phyloP scores from a whole-genome alignment of 257 asterid species.

The Orobanche coerulescens region DNA sequence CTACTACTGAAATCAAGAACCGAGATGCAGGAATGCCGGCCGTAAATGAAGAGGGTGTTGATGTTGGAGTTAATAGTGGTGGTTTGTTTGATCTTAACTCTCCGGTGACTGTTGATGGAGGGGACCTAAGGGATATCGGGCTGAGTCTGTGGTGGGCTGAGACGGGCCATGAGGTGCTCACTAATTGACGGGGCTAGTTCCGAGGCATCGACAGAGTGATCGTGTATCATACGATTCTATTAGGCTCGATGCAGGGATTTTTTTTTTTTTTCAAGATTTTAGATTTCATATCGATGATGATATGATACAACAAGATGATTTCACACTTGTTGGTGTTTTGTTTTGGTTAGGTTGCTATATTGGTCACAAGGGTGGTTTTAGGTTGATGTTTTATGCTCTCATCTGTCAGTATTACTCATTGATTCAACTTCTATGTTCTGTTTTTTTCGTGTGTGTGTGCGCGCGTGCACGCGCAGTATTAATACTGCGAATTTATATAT shows the following conservation, averaged over 20 bases:
- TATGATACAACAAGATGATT: slow-evolving; percentile 1
- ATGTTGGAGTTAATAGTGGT: slow-evolving; percentile 13
- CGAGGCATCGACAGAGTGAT: background rate
- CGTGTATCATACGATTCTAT: slow-evolving; percentile 1
- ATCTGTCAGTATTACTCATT: no score
- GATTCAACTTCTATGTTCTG: no score
- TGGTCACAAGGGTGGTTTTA: no score
- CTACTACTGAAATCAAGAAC: slow-evolving; percentile 22
- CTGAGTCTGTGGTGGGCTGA: slow-evolving; percentile 38
- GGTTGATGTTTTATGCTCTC: no score
- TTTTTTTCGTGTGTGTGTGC: no score
- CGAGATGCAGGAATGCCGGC: slow-evolving; percentile 21
- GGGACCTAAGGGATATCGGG: slow-evolving; percentile 20
- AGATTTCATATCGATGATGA: background rate
- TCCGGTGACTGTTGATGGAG: slow-evolving; percentile 29
- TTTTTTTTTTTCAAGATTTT: background rate
- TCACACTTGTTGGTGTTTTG: slow-evolving; percentile 3
- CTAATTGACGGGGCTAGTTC: slow-evolving; percentile 21
- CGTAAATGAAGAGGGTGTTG: slow-evolving; percentile 20
- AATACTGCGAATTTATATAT: no score
- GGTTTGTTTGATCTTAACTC: slow-evolving; percentile 39
- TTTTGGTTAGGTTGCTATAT: no score
- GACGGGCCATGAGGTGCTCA: slow-evolving; percentile 25
- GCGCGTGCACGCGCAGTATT: no score
- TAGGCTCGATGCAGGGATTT: slow-evolving; percentile 3